Percentiles rank a stretch among this genome's conserved stretches.
Evolutionary conservation across 2,329 filamentous ascomycete species (phyloP).

Genomic region (Neospermospora avenae): DNA sequence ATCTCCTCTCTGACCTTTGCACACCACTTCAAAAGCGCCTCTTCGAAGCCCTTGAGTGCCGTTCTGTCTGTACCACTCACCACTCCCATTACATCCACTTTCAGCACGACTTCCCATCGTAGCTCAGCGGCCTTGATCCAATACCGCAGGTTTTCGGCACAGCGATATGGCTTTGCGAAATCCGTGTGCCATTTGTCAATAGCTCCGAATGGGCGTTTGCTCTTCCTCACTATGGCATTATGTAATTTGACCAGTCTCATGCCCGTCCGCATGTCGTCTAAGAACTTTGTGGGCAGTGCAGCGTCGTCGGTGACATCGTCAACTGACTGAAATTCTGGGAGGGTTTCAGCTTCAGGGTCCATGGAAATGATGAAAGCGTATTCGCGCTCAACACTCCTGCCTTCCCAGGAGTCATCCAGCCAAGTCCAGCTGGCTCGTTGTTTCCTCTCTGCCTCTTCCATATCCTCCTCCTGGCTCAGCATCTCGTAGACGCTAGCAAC

Average conservation of each 20-base stretch:
- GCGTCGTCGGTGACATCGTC: slow-evolving; percentile 39
- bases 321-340: slow-evolving; percentile 67
- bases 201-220: slow-evolving; percentile 79
- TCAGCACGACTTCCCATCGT: slow-evolving; percentile 82
- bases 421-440: slow-evolving; percentile 72
- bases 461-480: slow-evolving; percentile 70
- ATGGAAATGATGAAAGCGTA: slow-evolving; percentile 78
- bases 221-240: slow-evolving; percentile 83
- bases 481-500: slow-evolving; percentile 74
- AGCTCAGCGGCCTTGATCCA: slow-evolving; percentile 96
- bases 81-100: slow-evolving; percentile 80
- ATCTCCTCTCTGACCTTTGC: slow-evolving; percentile 79
- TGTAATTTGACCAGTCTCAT: slow-evolving; percentile 81
- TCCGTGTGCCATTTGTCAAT: slow-evolving; percentile 91
- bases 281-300: slow-evolving; percentile 67
- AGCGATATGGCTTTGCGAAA: slow-evolving; percentile 89
- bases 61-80: slow-evolving; percentile 68
- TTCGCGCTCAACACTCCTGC: slow-evolving; percentile 73
- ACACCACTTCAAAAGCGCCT: slow-evolving; percentile 80
- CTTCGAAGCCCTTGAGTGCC: slow-evolving; percentile 79
- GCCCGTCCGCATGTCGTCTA: slow-evolving; percentile 72
- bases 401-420: slow-evolving; percentile 74
- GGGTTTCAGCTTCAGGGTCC: slow-evolving; percentile 52
- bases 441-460: slow-evolving; percentile 68
- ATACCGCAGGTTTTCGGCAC: slow-evolving; percentile 88